These are phyloP conservation scores for Salvia miltiorrhiza DNA, from an alignment of 257 asterid genomes.

Conservation along the genomic window DNA sequence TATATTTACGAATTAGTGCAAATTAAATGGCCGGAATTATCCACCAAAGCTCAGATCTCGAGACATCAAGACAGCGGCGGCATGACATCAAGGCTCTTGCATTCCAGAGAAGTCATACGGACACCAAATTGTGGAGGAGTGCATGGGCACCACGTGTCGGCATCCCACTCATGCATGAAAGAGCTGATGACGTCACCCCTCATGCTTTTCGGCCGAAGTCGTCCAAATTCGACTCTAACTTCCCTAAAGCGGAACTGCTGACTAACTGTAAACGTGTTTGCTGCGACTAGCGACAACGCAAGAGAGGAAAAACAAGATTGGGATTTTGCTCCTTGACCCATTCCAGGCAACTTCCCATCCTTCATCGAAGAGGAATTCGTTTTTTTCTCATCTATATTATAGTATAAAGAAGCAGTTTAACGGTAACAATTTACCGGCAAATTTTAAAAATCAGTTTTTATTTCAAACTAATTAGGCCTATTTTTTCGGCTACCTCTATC, in stretches of 20 bases:
- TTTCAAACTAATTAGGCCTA: no score
- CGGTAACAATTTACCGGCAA: no score
- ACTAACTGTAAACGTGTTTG: constrained; percentile 5
- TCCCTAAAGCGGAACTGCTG: background rate
- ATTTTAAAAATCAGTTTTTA: no score
- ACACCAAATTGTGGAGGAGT: background rate
- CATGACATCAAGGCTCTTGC: background rate
- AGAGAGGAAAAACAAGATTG: no score
- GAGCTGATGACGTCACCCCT: constrained; percentile 3
- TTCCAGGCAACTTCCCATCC: background rate
- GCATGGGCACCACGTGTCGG: constrained; percentile 35
- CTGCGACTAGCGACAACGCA: background rate
- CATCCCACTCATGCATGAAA: background rate
- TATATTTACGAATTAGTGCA: no score
- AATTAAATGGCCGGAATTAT: no score
- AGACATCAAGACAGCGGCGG: background rate
- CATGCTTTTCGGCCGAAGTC: background rate
- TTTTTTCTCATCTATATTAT: background rate
- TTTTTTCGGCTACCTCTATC: no score
- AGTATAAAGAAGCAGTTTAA: no score
- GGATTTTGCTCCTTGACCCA: background rate
- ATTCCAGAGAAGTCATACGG: background rate
- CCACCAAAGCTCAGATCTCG: background rate
- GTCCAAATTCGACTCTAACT: no score
- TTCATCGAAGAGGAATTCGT: background rate